A percentile compares a stretch with the other conserved stretches of the same genome.
phyloP scores from a whole-genome alignment of 352 stramenopile genomes.

The Pythium angustatum region DNA sequence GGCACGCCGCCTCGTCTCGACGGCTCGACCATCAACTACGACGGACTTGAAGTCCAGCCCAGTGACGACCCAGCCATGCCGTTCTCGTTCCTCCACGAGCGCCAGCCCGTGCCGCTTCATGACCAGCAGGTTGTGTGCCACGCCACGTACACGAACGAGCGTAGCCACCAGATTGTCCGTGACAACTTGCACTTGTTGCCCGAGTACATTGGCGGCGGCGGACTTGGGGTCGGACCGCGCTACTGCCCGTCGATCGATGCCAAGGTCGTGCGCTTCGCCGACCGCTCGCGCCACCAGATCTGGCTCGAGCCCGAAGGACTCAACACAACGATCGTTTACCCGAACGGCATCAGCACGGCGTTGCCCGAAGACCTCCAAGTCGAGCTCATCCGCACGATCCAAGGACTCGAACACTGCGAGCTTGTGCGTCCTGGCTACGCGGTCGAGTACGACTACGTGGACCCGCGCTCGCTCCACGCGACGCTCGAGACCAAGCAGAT shows the following conservation, averaged over 20 bases:
- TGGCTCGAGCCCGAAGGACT: slow-evolving; percentile 99
- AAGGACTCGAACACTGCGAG: slow-evolving; percentile 94
- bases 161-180: slow-evolving; percentile 94
- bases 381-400: slow-evolving; percentile 93
- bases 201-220: slow-evolving; percentile 88
- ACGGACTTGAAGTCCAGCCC: slow-evolving; percentile 89
- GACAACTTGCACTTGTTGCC: slow-evolving; percentile 94
- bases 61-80: slow-evolving; percentile 90
- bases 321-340: slow-evolving; percentile 97
- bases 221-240: slow-evolving; percentile 66
- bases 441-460: slow-evolving; percentile 99
- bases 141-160: slow-evolving; percentile 96
- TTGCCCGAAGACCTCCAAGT: slow-evolving; percentile 95
- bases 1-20: slow-evolving; percentile 97
- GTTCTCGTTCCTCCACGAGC: slow-evolving; percentile 96
- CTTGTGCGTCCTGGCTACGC: slow-evolving; percentile 97
- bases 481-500: slow-evolving; percentile 96
- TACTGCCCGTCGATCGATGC: slow-evolving; percentile 99
- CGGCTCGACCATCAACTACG: slow-evolving; percentile 95
- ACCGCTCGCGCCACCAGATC: slow-evolving; percentile 83
- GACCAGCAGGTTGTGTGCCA: slow-evolving; percentile 91
- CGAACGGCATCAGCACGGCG: slow-evolving; percentile 94
- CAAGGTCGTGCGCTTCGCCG: slow-evolving; percentile 88
- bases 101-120: slow-evolving; percentile 62
- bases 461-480: slow-evolving; percentile 91